Evolutionary conservation across 805 yeast genomes (phyloP).

Genomic region (Myxozyma vanderwaltii): DNA sequence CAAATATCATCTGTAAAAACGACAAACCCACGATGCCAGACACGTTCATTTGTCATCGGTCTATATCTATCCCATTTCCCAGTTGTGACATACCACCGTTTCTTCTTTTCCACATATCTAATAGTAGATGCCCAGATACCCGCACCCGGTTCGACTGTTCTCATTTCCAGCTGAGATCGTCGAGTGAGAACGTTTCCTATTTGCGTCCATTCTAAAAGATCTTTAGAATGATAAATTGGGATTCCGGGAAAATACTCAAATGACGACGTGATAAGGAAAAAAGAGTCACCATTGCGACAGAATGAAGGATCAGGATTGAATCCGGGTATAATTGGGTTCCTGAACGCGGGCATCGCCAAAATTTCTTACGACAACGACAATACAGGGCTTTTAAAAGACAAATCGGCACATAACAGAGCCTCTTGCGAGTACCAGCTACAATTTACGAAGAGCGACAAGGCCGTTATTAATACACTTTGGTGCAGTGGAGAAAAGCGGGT

Average conservation of each 20-base stretch:
- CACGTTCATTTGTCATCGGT: slow-evolving; percentile 3
- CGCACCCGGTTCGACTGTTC: slow-evolving; percentile 14
- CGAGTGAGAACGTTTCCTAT: slow-evolving; percentile 3
- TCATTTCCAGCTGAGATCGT: slow-evolving; percentile 6
- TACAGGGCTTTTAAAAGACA: too few species aligned
- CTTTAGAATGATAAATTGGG: slow-evolving; percentile 6
- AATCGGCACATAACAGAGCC: too few species aligned
- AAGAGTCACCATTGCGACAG: slow-evolving; percentile 8
- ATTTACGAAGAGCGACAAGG: neutral
- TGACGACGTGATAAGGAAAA: slow-evolving; percentile 1
- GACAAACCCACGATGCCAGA: slow-evolving; percentile 15
- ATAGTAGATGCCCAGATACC: slow-evolving; percentile 19
- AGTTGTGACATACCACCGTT: slow-evolving; percentile 9
- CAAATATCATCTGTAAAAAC: slow-evolving; percentile 16
- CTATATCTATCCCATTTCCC: slow-evolving; percentile 13
- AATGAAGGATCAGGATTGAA: slow-evolving; percentile 15
- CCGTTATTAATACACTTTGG: too few species aligned
- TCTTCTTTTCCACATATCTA: slow-evolving; percentile 4
- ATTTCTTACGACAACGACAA: neutral
- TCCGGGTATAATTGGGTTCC: slow-evolving; percentile 9
- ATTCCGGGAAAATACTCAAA: slow-evolving; percentile 12
- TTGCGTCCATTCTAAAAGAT: slow-evolving; percentile 3
- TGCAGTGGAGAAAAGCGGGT: neutral
- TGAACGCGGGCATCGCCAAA: neutral
- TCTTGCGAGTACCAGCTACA: too few species aligned